These are phyloP conservation scores for Baeospora myosura DNA, from an alignment of 1,284 basidiomycete species.

Conservation along the genomic window DNA sequence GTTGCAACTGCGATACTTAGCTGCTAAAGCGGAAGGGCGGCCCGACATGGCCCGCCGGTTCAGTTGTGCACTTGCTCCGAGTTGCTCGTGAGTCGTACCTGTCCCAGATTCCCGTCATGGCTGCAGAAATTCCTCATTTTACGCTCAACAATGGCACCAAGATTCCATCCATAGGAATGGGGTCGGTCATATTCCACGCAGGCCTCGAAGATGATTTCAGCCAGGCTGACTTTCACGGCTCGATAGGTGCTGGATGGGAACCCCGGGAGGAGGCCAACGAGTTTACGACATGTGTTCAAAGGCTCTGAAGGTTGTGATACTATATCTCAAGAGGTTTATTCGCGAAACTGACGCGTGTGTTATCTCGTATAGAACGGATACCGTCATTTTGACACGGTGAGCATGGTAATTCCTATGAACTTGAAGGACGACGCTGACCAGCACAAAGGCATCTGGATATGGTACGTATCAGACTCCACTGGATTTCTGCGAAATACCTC, in stretches of 20 bases:
- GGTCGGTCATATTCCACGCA: constrained; percentile 18
- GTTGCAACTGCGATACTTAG: too few relatives aligned
- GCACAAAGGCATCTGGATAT: constrained; percentile 23
- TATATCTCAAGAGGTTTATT: not conserved
- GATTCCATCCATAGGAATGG: constrained; percentile 33
- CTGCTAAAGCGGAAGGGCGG: too few relatives aligned
- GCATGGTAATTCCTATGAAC: constrained; percentile 7
- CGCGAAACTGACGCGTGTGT: not conserved
- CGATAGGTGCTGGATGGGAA: constrained; percentile 38
- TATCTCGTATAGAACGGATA: constrained; percentile 25
- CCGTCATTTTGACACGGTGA: constrained; percentile 34
- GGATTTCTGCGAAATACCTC: not conserved
- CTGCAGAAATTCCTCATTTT: constrained; percentile 18
- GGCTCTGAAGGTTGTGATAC: constrained; percentile 23
- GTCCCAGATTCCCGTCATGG: not conserved
- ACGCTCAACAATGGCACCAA: constrained; percentile 29
- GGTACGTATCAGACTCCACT: constrained; percentile 12
- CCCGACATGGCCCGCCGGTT: too few relatives aligned
- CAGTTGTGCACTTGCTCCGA: too few relatives aligned
- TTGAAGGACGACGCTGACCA: not conserved
- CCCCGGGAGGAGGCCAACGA: constrained; percentile 24
- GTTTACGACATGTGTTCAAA: constrained; percentile 30
- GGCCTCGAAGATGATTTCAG: not conserved
- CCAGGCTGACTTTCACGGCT: not conserved
- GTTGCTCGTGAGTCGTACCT: too few relatives aligned